Evolutionary conservation across 2,329 filamentous ascomycete genomes (phyloP).

Genomic region (Metarhizium sp.): DNA sequence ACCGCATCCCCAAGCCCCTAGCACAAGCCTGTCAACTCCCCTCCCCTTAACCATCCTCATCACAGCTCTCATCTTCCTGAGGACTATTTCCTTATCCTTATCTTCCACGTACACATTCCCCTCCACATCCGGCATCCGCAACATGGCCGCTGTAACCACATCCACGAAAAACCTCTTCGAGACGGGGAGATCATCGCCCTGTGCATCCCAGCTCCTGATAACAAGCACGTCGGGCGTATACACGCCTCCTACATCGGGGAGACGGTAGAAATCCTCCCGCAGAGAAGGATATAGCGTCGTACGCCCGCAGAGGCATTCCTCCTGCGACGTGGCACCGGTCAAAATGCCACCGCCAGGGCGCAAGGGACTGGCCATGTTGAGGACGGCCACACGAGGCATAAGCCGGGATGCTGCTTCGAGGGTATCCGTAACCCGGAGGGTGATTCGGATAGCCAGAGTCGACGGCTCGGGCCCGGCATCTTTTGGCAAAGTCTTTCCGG

Average conservation of each 20-base stretch:
- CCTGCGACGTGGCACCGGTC: conserved; percentile 48
- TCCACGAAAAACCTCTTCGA: conserved; percentile 49
- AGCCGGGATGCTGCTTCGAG: conserved; percentile 35
- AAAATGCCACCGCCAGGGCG: conserved; percentile 52
- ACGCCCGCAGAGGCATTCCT: conserved; percentile 48
- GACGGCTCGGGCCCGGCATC: neutral
- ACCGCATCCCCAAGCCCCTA: conserved; percentile 58
- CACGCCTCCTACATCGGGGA: conserved; percentile 44
- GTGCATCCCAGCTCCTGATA: conserved; percentile 31
- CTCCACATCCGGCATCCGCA: conserved; percentile 45
- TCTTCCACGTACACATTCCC: conserved; percentile 31
- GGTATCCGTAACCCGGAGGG: conserved; percentile 40
- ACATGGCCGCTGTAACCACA: conserved; percentile 47
- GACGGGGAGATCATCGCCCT: conserved; percentile 15
- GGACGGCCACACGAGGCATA: conserved; percentile 33
- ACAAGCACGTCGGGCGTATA: conserved; percentile 43
- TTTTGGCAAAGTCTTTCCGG: neutral
- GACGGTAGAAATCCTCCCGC: conserved; percentile 46
- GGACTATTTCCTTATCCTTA: conserved; percentile 39
- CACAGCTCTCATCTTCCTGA: conserved; percentile 48
- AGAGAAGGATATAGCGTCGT: conserved; percentile 2
- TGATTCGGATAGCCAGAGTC: conserved; percentile 24
- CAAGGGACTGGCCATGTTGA: conserved; percentile 57
- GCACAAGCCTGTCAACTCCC: conserved; percentile 38
- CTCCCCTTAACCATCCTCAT: conserved; percentile 39